These are phyloP conservation scores for Cercophora newfieldiana DNA, from an alignment of 495 filamentous ascomycete species.

Conservation along the genomic window DNA sequence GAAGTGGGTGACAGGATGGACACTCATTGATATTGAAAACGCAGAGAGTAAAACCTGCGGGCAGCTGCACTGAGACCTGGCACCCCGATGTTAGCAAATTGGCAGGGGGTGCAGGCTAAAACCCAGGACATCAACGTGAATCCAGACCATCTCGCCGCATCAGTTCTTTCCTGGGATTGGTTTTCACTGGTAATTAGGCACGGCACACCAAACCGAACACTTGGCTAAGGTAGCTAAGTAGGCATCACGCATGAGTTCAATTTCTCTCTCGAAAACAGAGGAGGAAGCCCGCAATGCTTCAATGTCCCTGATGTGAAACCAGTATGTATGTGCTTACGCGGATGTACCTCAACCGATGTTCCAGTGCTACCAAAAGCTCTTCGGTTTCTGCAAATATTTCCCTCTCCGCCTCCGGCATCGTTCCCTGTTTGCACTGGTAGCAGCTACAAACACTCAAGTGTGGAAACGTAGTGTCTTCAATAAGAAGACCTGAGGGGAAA, in stretches of 20 bases:
- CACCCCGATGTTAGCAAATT: not conserved
- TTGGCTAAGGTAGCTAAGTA: no score
- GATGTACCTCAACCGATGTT: not conserved
- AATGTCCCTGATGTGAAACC: not conserved
- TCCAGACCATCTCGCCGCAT: not conserved
- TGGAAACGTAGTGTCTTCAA: no score
- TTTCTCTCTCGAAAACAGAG: not conserved
- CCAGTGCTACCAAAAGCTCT: no score
- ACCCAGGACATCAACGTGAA: not conserved
- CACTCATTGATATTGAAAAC: not conserved
- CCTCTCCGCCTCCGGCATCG: no score
- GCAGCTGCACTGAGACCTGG: constrained; percentile 17
- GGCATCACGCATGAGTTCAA: not conserved
- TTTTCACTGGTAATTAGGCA: not conserved
- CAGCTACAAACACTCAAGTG: no score
- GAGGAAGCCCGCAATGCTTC: not conserved
- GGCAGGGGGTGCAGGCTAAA: not conserved
- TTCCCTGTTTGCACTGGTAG: no score
- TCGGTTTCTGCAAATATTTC: no score
- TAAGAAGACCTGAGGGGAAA: no score
- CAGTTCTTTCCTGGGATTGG: not conserved
- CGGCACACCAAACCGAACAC: not conserved
- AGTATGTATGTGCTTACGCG: not conserved
- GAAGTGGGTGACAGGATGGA: not conserved
- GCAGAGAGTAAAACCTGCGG: not conserved